Conservation (phyloP, 129 eudicot genomes). For the Mikania micrantha region DNA sequence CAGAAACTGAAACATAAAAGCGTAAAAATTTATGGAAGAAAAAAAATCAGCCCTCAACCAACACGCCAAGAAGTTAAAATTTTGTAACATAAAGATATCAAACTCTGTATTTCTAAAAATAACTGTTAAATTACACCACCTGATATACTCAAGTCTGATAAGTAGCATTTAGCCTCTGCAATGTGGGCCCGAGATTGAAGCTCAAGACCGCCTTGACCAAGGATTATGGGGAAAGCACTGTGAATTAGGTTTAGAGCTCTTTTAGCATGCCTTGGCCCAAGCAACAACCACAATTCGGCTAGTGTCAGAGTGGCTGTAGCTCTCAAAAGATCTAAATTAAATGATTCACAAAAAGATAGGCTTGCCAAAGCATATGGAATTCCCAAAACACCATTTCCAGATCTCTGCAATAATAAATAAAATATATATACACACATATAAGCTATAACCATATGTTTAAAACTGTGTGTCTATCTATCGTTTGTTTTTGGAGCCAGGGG, state of each 20-base stretch:
- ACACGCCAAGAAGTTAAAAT: neutral
- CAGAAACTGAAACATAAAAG: constrained; percentile 39
- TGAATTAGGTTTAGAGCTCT: constrained; percentile 84
- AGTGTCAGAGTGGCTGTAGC: constrained; percentile 82
- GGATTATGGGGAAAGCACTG: constrained; percentile 69
- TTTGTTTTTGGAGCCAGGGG: too few relatives aligned
- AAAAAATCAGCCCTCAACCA: neutral
- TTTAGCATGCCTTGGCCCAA: constrained; percentile 80
- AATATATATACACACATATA: too few relatives aligned
- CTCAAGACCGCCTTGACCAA: constrained; percentile 97
- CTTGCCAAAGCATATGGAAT: constrained; percentile 94
- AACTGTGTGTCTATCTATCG: too few relatives aligned
- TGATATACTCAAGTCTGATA: constrained; percentile 67
- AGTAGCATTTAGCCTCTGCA: constrained; percentile 83
- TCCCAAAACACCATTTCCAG: constrained; percentile 93
- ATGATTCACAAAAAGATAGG: constrained; percentile 81
- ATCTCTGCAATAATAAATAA: constrained; percentile 71
- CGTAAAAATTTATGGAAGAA: neutral
- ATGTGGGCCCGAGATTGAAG: constrained; percentile 81
- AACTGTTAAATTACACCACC: constrained; percentile 30
- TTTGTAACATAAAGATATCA: neutral
- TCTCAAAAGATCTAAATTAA: constrained; percentile 89
- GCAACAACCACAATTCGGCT: constrained; percentile 89
- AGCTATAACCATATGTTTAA: too few relatives aligned
- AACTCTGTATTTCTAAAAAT: neutral